phyloP scores from a whole-genome alignment of 495 filamentous ascomycete species.

The Cryomyces minteri region DNA sequence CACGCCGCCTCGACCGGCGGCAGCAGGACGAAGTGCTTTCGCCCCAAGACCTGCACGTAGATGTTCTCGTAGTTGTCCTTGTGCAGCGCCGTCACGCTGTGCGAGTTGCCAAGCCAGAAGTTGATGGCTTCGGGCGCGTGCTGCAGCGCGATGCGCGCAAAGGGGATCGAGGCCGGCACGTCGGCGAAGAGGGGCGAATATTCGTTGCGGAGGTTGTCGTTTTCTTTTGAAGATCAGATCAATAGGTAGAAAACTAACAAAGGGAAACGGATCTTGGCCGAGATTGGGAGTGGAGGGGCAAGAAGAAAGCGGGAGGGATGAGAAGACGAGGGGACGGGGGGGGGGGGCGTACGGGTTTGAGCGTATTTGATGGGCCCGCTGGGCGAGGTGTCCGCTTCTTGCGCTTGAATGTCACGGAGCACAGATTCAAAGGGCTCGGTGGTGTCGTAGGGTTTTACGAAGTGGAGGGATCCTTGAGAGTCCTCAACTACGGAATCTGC shows the following conservation, averaged over 20 bases:
- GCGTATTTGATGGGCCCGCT: constrained; percentile 18
- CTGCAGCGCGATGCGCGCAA: constrained; percentile 45
- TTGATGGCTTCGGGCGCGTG: constrained; percentile 51
- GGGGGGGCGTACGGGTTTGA: constrained; percentile 24
- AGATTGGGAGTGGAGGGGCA: no score
- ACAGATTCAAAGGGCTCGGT: constrained; percentile 19
- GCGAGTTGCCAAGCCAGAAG: constrained; percentile 57
- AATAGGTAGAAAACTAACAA: not conserved
- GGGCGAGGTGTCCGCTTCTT: constrained; percentile 1
- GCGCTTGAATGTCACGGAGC: constrained; percentile 12
- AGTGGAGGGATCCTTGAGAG: constrained; percentile 22
- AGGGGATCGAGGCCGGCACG: constrained; percentile 38
- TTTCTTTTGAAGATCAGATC: constrained; percentile 26
- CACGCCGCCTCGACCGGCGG: constrained; percentile 43
- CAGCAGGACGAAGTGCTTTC: constrained; percentile 52
- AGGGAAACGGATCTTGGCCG: no score
- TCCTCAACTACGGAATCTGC: constrained; percentile 37
- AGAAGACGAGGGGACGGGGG: not conserved
- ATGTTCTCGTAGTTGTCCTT: constrained; percentile 71
- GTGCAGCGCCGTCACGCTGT: constrained; percentile 47
- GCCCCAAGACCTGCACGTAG: constrained; percentile 51
- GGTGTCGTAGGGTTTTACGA: constrained; percentile 27
- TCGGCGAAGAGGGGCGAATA: constrained; percentile 37
- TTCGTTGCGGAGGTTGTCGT: constrained; percentile 57
- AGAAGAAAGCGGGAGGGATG: no score